Percentiles rank a stretch among this genome's conserved stretches.
Conservation (phyloP, 208 protist species). For the Trypanosomatidae sp. region DNA sequence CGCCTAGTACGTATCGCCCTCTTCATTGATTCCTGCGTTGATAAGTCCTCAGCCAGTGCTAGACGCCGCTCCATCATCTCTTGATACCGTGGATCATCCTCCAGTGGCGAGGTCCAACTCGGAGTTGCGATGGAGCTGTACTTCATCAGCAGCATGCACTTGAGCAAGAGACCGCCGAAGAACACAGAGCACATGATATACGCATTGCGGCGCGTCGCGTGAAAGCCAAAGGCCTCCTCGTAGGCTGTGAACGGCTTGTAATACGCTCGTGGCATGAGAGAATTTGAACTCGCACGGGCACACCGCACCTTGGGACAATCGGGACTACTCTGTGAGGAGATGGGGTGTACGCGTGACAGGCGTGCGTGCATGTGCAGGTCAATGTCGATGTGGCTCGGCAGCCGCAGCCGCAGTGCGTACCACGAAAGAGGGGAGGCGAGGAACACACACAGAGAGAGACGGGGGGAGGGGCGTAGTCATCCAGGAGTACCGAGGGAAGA, state of each 20-base stretch:
- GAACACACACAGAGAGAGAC: background rate
- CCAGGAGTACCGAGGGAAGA: background rate
- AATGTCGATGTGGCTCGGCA: background rate
- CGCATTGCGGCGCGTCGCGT: conserved; percentile 62
- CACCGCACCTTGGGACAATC: background rate
- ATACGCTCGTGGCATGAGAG: conserved; percentile 76
- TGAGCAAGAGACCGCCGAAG: conserved; percentile 69
- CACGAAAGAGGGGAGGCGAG: conserved; percentile 1
- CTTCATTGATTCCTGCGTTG: conserved; percentile 37
- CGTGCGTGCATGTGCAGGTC: background rate
- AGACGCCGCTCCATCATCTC: conserved; percentile 48
- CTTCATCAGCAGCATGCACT: conserved; percentile 41
- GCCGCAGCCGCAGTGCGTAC: background rate
- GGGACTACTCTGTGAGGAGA: background rate
- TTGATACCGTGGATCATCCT: conserved; percentile 54
- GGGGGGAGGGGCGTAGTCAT: background rate
- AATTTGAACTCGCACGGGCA: no score
- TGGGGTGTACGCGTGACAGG: background rate
- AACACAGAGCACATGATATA: conserved; percentile 68
- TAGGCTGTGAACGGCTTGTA: conserved; percentile 85
- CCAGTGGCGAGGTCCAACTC: conserved; percentile 14
- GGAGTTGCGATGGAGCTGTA: conserved; percentile 45
- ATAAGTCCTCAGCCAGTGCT: conserved; percentile 40
- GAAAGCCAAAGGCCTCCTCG: conserved; percentile 81
- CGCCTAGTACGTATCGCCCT: conserved; percentile 24